Percentiles rank a stretch among this genome's conserved stretches.
Evolutionary conservation across 345 rosid species (phyloP).

Genomic region (Turnera subulata): DNA sequence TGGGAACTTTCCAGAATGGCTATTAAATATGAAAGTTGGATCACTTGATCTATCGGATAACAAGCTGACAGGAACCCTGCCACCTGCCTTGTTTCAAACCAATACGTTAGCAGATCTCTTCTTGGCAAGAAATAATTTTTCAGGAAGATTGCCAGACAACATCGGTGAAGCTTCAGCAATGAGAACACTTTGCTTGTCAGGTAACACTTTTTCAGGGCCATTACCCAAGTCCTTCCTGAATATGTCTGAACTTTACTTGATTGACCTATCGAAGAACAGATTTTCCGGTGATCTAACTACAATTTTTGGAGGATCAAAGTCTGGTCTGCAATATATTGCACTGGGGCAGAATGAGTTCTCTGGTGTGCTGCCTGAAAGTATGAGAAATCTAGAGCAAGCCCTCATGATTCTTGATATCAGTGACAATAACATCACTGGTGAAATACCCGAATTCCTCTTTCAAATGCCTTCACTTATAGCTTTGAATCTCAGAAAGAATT

Average conservation of each 20-base stretch:
- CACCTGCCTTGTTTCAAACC: neutral
- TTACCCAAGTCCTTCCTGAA: neutral
- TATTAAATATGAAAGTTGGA: neutral
- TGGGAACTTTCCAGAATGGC: slow-evolving; percentile 7
- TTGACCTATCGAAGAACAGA: slow-evolving; percentile 1
- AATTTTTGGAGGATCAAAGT: no score
- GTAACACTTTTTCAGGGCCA: neutral
- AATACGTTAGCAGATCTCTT: neutral
- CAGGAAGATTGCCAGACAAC: neutral
- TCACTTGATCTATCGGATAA: neutral
- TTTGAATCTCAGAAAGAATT: slow-evolving; percentile 35
- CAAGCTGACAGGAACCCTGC: neutral
- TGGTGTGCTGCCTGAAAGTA: slow-evolving; percentile 20
- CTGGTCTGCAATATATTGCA: neutral
- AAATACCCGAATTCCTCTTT: slow-evolving; percentile 20
- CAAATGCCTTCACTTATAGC: slow-evolving; percentile 25
- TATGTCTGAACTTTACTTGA: neutral
- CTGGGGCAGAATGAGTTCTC: slow-evolving; percentile 23
- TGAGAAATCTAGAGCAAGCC: slow-evolving; percentile 6
- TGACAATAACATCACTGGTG: slow-evolving; percentile 31
- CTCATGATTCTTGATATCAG: slow-evolving; percentile 39
- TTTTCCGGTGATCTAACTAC: slow-evolving; percentile 8
- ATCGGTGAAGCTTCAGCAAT: neutral
- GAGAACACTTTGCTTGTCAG: neutral
- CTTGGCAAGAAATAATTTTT: neutral